phyloP scores from a whole-genome alignment of 1,139 yeast genomes.

The Yamadazyma triangularis region DNA sequence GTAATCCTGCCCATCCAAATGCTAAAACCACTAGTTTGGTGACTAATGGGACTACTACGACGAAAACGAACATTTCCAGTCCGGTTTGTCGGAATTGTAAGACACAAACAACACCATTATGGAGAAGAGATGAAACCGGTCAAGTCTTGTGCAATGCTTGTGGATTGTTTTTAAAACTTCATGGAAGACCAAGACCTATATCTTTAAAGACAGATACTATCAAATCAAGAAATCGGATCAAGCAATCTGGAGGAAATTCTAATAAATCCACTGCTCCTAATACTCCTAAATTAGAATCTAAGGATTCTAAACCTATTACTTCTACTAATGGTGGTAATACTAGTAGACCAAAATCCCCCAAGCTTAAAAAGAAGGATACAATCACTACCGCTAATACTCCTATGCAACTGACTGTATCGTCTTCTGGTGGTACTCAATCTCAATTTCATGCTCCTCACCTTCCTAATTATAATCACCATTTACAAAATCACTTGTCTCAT shows the following conservation, averaged over 20 bases:
- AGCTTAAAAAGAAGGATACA: slow-evolving; percentile 1
- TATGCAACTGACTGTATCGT: neutral
- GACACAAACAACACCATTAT: slow-evolving; percentile 88
- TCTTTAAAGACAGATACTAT: slow-evolving; percentile 88
- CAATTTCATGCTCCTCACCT: slow-evolving; percentile 9
- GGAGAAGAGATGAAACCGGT: slow-evolving; percentile 94
- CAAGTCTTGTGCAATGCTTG: slow-evolving; percentile 94
- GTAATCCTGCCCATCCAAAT: slow-evolving; percentile 39
- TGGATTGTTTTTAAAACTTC: slow-evolving; percentile 84
- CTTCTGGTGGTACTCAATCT: slow-evolving; percentile 4
- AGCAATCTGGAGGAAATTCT: slow-evolving; percentile 25
- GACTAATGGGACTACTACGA: slow-evolving; percentile 41
- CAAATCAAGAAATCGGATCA: slow-evolving; percentile 80
- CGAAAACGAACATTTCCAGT: slow-evolving; percentile 48
- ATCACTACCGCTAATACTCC: neutral
- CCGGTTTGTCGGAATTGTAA: slow-evolving; percentile 88
- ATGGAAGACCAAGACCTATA: slow-evolving; percentile 90
- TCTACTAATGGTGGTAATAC: slow-evolving; percentile 4
- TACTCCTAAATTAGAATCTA: slow-evolving; percentile 44
- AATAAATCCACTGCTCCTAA: slow-evolving; percentile 33
- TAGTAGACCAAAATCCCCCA: slow-evolving; percentile 5
- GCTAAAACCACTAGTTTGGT: slow-evolving; percentile 45
- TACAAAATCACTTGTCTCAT: slow-evolving; percentile 16
- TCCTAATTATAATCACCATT: slow-evolving; percentile 10
- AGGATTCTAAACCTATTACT: slow-evolving; percentile 19